Evolutionary conservation across 2,329 filamentous ascomycete genomes (phyloP), one percentile per base, ranked within the genome.

Genomic region (Colletotrichum trifolii): DNA sequence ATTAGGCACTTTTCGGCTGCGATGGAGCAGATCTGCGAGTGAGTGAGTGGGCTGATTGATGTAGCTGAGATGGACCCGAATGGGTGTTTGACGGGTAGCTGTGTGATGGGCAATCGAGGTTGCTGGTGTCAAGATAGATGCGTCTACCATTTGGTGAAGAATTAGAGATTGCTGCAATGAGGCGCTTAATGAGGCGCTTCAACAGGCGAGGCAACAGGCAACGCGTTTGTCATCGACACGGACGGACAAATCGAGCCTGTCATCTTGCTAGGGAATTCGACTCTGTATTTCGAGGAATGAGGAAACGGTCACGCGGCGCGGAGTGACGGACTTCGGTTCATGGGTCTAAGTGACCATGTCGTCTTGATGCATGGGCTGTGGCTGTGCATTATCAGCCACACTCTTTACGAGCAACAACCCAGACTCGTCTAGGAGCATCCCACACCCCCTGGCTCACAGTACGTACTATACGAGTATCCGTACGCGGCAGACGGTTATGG

Each of bases 321-420:
- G 25, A 13, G 13, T n/a, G 52, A 6, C 38, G 9, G 9, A 62
- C 33, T 13, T 13, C n/a, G 58, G 52, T 13, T 53, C 25, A 25
- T 25, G 25, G 25, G 25, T 1, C 3, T 52, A 33, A 54, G 8
- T 17, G 33, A 52, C 53, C n/a, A 35, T 11, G 3, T 8, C 35
- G 62, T 13, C 25, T 65, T 62, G 15, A 33, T 62, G 58, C 62
- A 65, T 65, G 56, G 15, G 4, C 53, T 62, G 46, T 65, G 62
- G 52, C 46, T 35, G 39, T 11, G 3, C n/a, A 1, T 1, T 25
- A 25, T 25, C 4, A 25, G 25, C 25, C 25, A 25, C 25, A 25
- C 25, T 25, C 25, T 25, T 5, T 25, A 25, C 25, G 25, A 25
- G 25, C 25, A 25, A 25, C 25, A 1, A 3, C 4, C 25, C 25